phyloP scores from a whole-genome alignment of 805 yeast species.

The Hyphopichia homilentoma region DNA sequence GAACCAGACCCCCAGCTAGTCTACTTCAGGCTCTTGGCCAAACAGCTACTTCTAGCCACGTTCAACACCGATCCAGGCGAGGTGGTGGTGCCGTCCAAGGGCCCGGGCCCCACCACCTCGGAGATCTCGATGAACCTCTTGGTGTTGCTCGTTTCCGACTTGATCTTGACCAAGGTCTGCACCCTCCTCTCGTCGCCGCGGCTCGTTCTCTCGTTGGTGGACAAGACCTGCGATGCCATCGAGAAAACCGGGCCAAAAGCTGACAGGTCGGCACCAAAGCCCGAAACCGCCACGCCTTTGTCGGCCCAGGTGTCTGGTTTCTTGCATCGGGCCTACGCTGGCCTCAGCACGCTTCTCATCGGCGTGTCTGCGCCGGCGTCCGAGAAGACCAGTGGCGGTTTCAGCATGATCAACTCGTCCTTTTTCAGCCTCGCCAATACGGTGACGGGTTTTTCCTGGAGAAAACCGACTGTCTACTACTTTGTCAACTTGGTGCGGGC shows the following conservation, averaged over 20 bases:
- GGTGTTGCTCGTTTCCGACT: conserved; percentile 22
- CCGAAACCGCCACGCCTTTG: no score
- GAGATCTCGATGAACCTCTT: conserved; percentile 21
- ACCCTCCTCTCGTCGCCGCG: conserved; percentile 21
- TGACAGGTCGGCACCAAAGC: no score
- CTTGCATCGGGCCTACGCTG: no score
- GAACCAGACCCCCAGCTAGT: conserved; percentile 5
- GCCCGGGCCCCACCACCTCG: conserved; percentile 15
- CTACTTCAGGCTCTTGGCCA: conserved; percentile 21
- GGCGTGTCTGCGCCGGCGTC: no score
- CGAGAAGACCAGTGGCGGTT: no score
- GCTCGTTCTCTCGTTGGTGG: conserved; percentile 18
- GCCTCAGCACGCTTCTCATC: no score
- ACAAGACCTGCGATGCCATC: conserved; percentile 5
- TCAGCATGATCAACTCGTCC: conserved; percentile 8
- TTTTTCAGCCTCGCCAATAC: conserved; percentile 8
- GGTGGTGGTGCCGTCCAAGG: background rate
- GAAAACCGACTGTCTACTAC: conserved; percentile 10
- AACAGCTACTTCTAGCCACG: conserved; percentile 15
- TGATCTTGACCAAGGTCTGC: conserved; percentile 21
- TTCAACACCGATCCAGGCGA: conserved; percentile 9
- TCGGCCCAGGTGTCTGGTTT: no score
- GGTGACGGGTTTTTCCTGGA: conserved; percentile 7
- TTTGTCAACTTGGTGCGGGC: conserved; percentile 3
- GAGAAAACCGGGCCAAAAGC: no score